Evolutionary conservation across 495 filamentous ascomycete species (phyloP).

Genomic region (Podospora comata): DNA sequence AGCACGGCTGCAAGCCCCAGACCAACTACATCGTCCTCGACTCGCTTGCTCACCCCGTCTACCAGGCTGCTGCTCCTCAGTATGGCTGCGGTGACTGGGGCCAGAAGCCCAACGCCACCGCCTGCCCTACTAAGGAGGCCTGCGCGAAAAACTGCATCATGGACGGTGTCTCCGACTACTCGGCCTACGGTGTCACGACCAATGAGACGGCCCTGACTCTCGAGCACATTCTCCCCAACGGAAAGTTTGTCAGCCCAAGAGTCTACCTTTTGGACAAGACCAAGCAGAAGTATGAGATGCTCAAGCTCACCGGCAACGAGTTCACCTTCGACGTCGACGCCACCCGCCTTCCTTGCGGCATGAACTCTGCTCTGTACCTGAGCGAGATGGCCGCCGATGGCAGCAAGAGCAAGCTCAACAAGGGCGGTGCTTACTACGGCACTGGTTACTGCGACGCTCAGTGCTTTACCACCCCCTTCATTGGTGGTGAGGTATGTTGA

Average conservation of each 20-base stretch:
- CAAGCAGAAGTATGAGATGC: conserved; percentile 55
- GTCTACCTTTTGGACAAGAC: conserved; percentile 57
- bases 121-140: conserved; percentile 46
- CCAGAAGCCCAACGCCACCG: conserved; percentile 30
- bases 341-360: conserved; percentile 58
- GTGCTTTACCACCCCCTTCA: conserved; percentile 56
- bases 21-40: conserved; percentile 59
- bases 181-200: conserved; percentile 44
- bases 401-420: conserved; percentile 53
- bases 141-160: conserved; percentile 53
- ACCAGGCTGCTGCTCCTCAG: conserved; percentile 19
- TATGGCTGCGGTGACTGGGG: conserved; percentile 50
- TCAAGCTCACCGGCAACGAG: conserved; percentile 57
- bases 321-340: conserved; percentile 64
- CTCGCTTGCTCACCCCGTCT: conserved; percentile 35
- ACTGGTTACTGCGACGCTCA: conserved; percentile 72
- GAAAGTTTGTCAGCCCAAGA: conserved; percentile 45
- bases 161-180: conserved; percentile 49
- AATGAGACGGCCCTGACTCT: conserved; percentile 49
- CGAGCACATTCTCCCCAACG: conserved; percentile 34
- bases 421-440: conserved; percentile 61
- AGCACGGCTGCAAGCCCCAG: conserved; percentile 51
- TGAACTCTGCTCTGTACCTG: conserved; percentile 67
- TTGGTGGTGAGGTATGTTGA: conserved; percentile 53
- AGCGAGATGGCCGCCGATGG: conserved; percentile 60